Conservation (phyloP, 1,284 basidiomycete genomes). For the Acaromyces ingoldii region DNA sequence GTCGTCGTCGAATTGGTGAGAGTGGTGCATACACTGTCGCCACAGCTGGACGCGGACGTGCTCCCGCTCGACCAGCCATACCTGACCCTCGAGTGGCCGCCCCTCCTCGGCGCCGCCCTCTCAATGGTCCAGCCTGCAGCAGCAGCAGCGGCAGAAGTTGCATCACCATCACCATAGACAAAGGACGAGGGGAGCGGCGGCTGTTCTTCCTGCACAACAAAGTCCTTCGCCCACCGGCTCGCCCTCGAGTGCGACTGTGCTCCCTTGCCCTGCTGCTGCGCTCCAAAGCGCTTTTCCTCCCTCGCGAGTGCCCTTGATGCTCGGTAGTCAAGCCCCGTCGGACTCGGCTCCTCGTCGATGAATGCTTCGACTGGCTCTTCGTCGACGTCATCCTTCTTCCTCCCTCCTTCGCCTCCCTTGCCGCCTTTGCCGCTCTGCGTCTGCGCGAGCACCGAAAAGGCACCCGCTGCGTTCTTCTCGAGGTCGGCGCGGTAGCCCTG, state of each 20-base stretch:
- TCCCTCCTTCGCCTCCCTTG: constrained; percentile 52
- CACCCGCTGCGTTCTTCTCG: constrained; percentile 56
- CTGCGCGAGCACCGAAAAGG: constrained; percentile 49
- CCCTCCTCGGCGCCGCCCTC: no score
- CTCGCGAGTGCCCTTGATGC: constrained; percentile 8
- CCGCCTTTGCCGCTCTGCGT: constrained; percentile 52
- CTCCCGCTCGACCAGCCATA: no score
- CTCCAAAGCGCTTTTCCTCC: no score
- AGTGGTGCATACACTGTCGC: no score
- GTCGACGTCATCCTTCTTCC: constrained; percentile 10
- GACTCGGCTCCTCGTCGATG: constrained; percentile 7
- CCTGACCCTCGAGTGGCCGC: no score
- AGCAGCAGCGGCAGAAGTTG: not conserved
- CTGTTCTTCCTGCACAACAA: no score
- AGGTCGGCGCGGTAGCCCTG: constrained; percentile 79
- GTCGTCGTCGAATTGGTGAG: no score
- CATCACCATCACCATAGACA: not conserved
- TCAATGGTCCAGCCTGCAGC: not conserved
- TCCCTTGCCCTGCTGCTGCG: not conserved
- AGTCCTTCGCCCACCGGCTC: no score
- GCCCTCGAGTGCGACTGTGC: not conserved
- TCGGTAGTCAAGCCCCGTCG: constrained; percentile 13
- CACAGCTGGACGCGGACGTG: no score
- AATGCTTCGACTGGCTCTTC: not conserved
- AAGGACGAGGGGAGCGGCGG: no score